Conservation (phyloP, 116 monocot genomes). For the Dioscorea cayenensis region DNA sequence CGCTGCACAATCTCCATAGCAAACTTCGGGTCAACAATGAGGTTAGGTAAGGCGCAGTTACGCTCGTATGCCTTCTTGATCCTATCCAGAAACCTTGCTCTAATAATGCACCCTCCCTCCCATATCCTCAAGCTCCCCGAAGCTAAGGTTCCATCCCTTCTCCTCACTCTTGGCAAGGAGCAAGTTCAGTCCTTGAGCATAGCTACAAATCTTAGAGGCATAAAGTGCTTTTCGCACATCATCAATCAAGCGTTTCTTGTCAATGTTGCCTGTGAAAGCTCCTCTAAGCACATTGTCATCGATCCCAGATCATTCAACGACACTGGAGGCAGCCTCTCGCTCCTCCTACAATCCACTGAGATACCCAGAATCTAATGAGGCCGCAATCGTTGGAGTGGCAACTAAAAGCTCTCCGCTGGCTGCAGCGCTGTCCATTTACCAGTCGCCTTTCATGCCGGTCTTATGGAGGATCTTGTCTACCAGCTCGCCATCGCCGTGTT, state of each 20-base stretch:
- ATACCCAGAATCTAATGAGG: conserved; percentile 1
- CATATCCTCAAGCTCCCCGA: conserved; percentile 42
- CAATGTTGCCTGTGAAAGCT: background rate
- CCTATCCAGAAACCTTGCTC: conserved; percentile 40
- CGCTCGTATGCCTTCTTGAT: conserved; percentile 44
- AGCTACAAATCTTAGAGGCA: conserved; percentile 45
- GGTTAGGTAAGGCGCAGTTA: conserved; percentile 18
- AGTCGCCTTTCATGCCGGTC: conserved; percentile 11
- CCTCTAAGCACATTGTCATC: conserved; percentile 1
- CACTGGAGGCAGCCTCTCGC: conserved; percentile 2
- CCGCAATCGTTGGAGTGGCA: conserved; percentile 4
- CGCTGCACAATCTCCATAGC: conserved; percentile 34
- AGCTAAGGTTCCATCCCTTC: conserved; percentile 35
- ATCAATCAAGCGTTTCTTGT: conserved; percentile 34
- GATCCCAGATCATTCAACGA: conserved; percentile 15
- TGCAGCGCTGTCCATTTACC: conserved; percentile 13
- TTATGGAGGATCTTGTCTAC: conserved; percentile 12
- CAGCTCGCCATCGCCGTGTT: conserved; percentile 8
- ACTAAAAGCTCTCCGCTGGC: conserved; percentile 5
- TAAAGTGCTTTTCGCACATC: conserved; percentile 42
- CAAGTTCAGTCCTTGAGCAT: conserved; percentile 47
- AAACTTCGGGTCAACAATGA: conserved; percentile 38
- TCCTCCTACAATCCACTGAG: conserved; percentile 12
- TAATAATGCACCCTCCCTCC: conserved; percentile 47
- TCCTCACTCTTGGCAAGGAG: conserved; percentile 31